Conservation (phyloP, 495 filamentous ascomycete genomes). For the Trichoderma reesei region DNA sequence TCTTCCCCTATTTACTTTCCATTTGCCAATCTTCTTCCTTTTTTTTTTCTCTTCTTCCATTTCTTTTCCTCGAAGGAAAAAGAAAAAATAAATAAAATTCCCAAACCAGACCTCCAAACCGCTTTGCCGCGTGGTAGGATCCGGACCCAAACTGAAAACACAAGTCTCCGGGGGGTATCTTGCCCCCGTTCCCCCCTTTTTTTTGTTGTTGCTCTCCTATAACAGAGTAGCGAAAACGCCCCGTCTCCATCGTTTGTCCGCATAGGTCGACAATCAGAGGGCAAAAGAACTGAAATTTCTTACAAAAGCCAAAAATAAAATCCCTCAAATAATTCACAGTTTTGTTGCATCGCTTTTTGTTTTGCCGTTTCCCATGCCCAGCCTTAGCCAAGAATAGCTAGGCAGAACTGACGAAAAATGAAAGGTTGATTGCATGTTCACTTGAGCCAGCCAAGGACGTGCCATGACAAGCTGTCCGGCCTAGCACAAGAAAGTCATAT, state of each 20-base stretch:
- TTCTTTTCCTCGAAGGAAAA: background rate
- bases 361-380: constrained; percentile 12
- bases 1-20: background rate
- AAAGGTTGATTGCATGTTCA: constrained; percentile 8
- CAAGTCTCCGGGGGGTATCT: constrained; percentile 1
- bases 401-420: constrained; percentile 11
- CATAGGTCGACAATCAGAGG: background rate
- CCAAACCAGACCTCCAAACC: background rate
- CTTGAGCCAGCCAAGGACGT: background rate
- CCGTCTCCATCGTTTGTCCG: background rate
- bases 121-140: background rate
- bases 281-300: background rate
- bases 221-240: constrained; percentile 2
- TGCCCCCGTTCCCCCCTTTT: background rate
- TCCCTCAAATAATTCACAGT: constrained; percentile 8
- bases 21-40: background rate
- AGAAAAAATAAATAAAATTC: too few species aligned
- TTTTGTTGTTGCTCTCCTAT: background rate
- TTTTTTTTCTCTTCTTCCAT: background rate
- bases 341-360: constrained; percentile 20
- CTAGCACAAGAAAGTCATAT: constrained; percentile 15
- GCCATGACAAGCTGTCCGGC: constrained; percentile 15
- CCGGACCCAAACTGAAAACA: background rate
- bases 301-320: constrained; percentile 10
- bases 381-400: constrained; percentile 3